Evolutionary conservation across 495 filamentous ascomycete species (phyloP), one percentile per base, ranked within the genome.

Genomic region (Talaromyces adpressus): DNA sequence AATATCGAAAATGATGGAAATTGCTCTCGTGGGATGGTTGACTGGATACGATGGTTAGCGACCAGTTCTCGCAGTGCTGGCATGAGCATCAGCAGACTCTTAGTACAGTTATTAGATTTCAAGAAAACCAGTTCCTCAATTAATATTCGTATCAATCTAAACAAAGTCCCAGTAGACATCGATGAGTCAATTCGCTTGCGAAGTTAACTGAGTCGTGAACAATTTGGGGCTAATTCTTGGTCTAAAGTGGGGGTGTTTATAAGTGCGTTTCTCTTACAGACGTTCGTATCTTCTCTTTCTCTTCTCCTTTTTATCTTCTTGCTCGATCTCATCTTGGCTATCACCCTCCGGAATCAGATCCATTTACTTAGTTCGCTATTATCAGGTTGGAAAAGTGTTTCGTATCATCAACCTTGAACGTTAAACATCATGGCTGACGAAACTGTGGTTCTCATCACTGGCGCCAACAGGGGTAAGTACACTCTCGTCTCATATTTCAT

Each of bases 391-490:
- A 0, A 36, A 11, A 36, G 6, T 11, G 3, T 9, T 16, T 1
- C 36, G 36, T 41, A 41, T 57, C 8, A 30, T 27, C n/a, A 16
- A 32, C 3, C 25, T 32, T 3, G 23, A 29, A 32, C 20, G 25
- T 30, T 4, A n/a, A 41, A 4, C 23, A 62, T n/a, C 25, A 62
- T 62, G 60, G 53, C 60, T 11, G 39, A 47, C 39, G 60, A 62
- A 53, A 62, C 47, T 34, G 60, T 62, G 11, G 47, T 68, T 12
- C 69, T 71, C 25, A 61, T 71, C 23, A 69, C 67, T 1, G 69
- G 69, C 6, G 67, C 67, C 0, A 68, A 65, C 57, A 68, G 69
- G 62, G 69, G 69, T 61, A 29, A 63, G 65, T 57, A 36, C 41
- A 9, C 12, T 34, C 12, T 20, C 34, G 4, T n/a, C n/a, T 36